Evolutionary conservation across 352 stramenopile species (phyloP), one percentile per base, ranked within the genome.

Genomic region (Pythium biforme): DNA sequence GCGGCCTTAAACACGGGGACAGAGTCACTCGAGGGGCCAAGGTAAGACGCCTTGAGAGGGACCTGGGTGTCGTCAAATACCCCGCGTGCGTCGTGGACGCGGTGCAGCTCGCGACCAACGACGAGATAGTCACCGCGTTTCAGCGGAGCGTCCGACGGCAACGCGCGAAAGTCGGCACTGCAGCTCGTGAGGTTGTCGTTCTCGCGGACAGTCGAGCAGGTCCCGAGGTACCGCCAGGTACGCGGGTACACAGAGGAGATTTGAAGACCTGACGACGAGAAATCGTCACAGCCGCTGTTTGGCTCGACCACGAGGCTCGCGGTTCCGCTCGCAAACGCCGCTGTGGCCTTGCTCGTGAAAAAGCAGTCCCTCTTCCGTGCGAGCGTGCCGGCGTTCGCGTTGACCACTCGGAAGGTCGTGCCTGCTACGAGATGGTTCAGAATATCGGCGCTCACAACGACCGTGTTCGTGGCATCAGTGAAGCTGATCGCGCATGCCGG

Each of bases 51-150:
- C 3, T 75, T 73, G 0, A 98, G 64, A n/a, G 92, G 89, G 19
- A 98, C 71, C 33, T 74, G 78, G 3, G 65, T 75, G 0, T 62
- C 66, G 31, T 86, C 81, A 26, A 96, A 83, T 1, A 73, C 59
- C 0, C 79, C 88, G 19, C 70, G 45, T 0, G 79, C 88, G 4
- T 59, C 55, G 55, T 90, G 65, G 25, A 97, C 78, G 14, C 52
- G 69, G 64, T 97, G 84, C 1, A 73, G 48, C 65, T 96, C 88
- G 8, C 69, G 66, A 33, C 90, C 89, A 4, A 98, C 79, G 0
- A 92, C 66, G 6, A 98, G 74, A 19, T 67, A 62, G 59, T 97
- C 89, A 11, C 92, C 89, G 37, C 89, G 81, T 41, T 83, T 69
- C 3, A 96, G 62, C 12, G 77, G 74, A 34, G 69, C 69, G 39